phyloP scores from a whole-genome alignment of 1,284 basidiomycete genomes.

The Trichosporon faecale region DNA sequence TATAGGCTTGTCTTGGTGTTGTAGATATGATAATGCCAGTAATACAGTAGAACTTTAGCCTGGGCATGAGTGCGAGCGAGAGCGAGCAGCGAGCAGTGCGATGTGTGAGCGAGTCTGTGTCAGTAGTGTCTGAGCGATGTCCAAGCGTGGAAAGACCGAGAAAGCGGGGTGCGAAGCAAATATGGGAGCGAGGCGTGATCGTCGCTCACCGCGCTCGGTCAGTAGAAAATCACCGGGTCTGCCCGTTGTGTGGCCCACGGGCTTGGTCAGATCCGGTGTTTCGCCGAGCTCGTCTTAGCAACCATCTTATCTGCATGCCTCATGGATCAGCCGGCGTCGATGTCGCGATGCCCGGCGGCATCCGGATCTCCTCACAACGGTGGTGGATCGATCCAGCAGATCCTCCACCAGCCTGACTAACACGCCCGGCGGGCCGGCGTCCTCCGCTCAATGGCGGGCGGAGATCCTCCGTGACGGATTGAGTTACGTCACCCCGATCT shows the following conservation, averaged over 20 bases:
- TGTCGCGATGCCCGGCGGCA: not conserved
- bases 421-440: not conserved
- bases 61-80: not conserved
- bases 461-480: not conserved
- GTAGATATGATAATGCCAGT: constrained; percentile 12
- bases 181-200: not conserved
- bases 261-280: not conserved
- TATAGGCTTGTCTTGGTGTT: constrained; percentile 7
- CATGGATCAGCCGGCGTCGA: not conserved
- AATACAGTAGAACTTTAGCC: not conserved
- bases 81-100: not conserved
- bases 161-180: not conserved
- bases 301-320: not conserved
- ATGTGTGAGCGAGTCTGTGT: too few species aligned
- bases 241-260: not conserved
- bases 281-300: not conserved
- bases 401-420: not conserved
- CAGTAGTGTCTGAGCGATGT: too few species aligned
- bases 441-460: not conserved
- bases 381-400: not conserved
- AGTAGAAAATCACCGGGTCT: not conserved
- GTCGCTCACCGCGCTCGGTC: not conserved
- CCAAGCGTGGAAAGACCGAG: not conserved
- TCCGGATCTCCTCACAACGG: too few species aligned
- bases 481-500: constrained; percentile 1